Percentiles rank a stretch among this genome's conserved stretches.
These are phyloP conservation scores for Hyaloscypha hepaticicola DNA, from an alignment of 495 filamentous ascomycete species.

Conservation along the genomic window DNA sequence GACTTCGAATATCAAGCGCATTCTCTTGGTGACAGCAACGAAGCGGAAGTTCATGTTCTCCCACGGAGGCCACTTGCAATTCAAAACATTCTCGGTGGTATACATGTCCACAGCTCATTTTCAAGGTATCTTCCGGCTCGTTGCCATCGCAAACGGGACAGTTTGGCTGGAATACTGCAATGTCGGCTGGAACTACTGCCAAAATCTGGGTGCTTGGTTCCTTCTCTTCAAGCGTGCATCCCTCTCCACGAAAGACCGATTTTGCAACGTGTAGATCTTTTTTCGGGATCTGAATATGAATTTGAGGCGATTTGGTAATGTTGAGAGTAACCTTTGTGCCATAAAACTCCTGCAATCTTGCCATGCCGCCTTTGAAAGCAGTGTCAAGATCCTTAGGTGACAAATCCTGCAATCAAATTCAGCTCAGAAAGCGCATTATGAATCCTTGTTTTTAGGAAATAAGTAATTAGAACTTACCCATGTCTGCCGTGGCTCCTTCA, in stretches of 20 bases:
- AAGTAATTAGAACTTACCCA: background rate
- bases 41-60: conserved; percentile 26
- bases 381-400: background rate
- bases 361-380: background rate
- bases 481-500: conserved; percentile 22
- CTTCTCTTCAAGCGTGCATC: background rate
- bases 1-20: conserved; percentile 22
- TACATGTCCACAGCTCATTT: conserved; percentile 40
- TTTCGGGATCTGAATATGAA: background rate
- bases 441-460: background rate
- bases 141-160: too few relatives aligned
- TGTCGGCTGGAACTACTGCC: background rate
- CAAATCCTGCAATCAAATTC: background rate
- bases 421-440: background rate
- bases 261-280: background rate
- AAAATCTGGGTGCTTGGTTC: background rate
- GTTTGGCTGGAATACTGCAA: too few relatives aligned
- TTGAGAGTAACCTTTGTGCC: background rate
- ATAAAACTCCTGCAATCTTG: background rate
- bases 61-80: conserved; percentile 35
- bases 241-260: background rate
- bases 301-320: background rate
- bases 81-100: conserved; percentile 49
- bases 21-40: conserved; percentile 31
- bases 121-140: conserved; percentile 10